Base-by-base conservation (phyloP, 495 filamentous ascomycete genomes). In the Aspergillus asperescens region DNA sequence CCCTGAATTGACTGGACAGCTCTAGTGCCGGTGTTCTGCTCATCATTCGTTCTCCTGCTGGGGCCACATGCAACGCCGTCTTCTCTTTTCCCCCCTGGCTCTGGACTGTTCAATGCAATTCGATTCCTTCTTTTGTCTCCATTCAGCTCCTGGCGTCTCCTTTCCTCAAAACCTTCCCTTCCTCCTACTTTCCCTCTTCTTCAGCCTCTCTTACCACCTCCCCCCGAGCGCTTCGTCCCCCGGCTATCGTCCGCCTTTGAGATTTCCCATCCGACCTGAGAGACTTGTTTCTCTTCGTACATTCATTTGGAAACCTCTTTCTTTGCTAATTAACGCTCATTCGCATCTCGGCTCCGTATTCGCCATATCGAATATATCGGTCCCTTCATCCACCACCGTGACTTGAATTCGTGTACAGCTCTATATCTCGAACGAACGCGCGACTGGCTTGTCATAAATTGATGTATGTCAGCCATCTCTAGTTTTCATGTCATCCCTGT, bases 201-300 rank as follows among this genome's bases (percentile, higher is more conserved):
- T 52, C 42, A 64, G 62, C 62, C 48, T 61, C 52, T 50, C 48
- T 50, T 56, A 46, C 53, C 48, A 34, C 35, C 49, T 47, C 48
- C 28, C 22, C 50, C 52, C 44, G 54, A 55, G 55, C 52, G 50
- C 49, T 59, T 54, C 49, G 39, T 51, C 52, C 42, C 44, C 34
- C 48, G 37, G 27, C 22, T 50, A 55, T 54, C 27, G 25, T 50
- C 49, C 52, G 25, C 35, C 38, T 37, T 55, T 40, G 61, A 62
- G 64, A 60, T 62, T 70, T 71, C 66, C 64, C 61, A 61, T 71
- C 70, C 69, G 70, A 74, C 70, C 70, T 59, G 70, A 74, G 70
- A 58, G 69, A 68, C 62, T 62, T 57, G 52, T 50, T 62, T 70
- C 71, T 72, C 73, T 76, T 66, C 59, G 50, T 59, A 74, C 73